Percentiles rank a stretch among this genome's conserved stretches.
phyloP scores from a whole-genome alignment of 78 protist species.

The Dictyostelium discoideum region DNA sequence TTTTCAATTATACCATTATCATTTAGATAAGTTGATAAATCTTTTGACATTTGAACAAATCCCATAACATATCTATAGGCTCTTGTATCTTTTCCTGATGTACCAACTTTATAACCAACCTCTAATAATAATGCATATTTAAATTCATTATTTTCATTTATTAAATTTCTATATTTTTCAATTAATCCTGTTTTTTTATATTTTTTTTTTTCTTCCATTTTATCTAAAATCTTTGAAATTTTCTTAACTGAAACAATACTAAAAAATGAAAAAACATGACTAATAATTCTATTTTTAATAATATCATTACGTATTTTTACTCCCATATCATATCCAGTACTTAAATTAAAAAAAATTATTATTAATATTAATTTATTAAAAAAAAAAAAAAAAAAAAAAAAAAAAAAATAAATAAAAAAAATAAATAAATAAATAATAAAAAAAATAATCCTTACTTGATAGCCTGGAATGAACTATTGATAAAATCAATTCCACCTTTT shows the following conservation, averaged over 20 bases:
- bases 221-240: background rate
- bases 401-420: too few relatives aligned
- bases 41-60: background rate
- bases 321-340: background rate
- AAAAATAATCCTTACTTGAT: background rate
- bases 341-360: too few relatives aligned
- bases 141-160: background rate
- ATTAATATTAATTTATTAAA: background rate
- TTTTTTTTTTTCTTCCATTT: background rate
- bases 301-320: background rate
- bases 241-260: background rate
- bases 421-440: too few relatives aligned
- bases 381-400: background rate
- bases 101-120: conserved; percentile 1
- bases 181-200: background rate
- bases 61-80: background rate
- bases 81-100: background rate
- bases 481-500: background rate
- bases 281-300: background rate
- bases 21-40: background rate
- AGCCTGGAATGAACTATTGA: background rate
- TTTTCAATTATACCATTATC: background rate
- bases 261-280: conserved; percentile 1
- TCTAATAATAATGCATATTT: background rate
- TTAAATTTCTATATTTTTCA: background rate